Percentiles rank a stretch among this genome's conserved stretches.
phyloP scores from a whole-genome alignment of 495 filamentous ascomycete species.

The Hypoxylon lenormandii region DNA sequence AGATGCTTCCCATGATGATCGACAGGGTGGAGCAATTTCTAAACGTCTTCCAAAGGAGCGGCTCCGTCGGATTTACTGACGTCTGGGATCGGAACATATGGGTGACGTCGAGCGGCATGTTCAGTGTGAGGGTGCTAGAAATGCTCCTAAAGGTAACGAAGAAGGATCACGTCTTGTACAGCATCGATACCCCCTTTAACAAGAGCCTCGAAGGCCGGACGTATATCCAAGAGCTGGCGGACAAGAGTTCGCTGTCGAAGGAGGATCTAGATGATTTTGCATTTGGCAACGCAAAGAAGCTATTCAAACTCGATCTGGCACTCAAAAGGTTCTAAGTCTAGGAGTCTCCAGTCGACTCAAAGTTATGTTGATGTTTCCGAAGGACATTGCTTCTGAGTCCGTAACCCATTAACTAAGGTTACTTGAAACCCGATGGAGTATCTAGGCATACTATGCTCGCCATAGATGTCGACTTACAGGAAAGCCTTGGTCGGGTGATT shows the following conservation, averaged over 20 bases:
- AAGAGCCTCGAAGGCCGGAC: conserved; percentile 58
- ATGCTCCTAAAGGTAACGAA: conserved; percentile 61
- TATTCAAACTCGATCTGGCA: conserved; percentile 57
- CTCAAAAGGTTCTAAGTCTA: conserved; percentile 23
- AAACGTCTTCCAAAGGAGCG: conserved; percentile 60
- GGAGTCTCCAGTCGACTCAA: not conserved
- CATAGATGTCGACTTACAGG: too few relatives aligned
- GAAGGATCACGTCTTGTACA: conserved; percentile 67
- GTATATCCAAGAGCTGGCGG: conserved; percentile 63
- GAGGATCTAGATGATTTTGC: conserved; percentile 67
- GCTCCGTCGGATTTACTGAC: conserved; percentile 64
- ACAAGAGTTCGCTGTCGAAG: conserved; percentile 63
- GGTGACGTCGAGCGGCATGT: conserved; percentile 73
- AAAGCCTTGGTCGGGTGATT: too few relatives aligned
- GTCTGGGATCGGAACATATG: conserved; percentile 73
- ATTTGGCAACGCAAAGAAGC: conserved; percentile 66
- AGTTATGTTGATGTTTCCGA: conserved; percentile 1
- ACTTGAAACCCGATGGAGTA: too few relatives aligned
- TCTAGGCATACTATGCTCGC: too few relatives aligned
- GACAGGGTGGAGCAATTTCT: conserved; percentile 66
- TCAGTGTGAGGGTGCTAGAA: conserved; percentile 59
- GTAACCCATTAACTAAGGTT: too few relatives aligned
- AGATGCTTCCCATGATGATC: conserved; percentile 73
- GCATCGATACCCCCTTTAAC: conserved; percentile 70
- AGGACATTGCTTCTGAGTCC: too few relatives aligned